Conservation (phyloP, 2,329 filamentous ascomycete genomes). For the Ophiocordyceps camponoti-floridani region DNA sequence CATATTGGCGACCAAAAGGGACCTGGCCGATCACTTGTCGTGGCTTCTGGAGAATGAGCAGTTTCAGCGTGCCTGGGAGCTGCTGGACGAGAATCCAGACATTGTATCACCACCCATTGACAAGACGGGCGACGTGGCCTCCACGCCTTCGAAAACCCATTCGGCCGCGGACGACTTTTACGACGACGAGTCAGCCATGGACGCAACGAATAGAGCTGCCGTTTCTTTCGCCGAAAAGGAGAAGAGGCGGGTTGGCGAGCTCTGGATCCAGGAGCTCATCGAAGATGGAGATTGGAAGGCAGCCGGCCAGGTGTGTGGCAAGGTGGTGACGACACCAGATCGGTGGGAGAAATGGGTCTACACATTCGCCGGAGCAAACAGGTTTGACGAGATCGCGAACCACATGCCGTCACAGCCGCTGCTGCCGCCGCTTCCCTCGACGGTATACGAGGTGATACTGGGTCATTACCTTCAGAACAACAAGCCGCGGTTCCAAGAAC, state of each 20-base stretch:
- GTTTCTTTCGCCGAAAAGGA: constrained; percentile 63
- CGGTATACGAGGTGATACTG: constrained; percentile 77
- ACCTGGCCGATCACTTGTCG: constrained; percentile 64
- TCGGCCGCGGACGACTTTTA: constrained; percentile 45
- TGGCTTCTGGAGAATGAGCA: constrained; percentile 74
- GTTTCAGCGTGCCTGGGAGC: constrained; percentile 74
- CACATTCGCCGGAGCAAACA: constrained; percentile 71
- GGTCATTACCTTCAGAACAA: constrained; percentile 75
- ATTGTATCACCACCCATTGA: constrained; percentile 29
- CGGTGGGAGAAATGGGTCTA: constrained; percentile 95
- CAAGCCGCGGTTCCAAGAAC: constrained; percentile 54
- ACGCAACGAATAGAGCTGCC: constrained; percentile 36
- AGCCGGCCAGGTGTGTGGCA: constrained; percentile 67
- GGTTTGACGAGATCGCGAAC: constrained; percentile 76
- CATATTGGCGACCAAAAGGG: constrained; percentile 76
- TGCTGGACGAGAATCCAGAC: constrained; percentile 78
- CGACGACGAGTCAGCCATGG: constrained; percentile 43
- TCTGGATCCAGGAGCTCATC: constrained; percentile 82
- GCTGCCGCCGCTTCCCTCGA: constrained; percentile 58
- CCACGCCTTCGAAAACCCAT: constrained; percentile 22
- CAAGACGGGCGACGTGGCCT: constrained; percentile 18
- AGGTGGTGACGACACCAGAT: constrained; percentile 60
- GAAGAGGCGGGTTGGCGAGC: constrained; percentile 76
- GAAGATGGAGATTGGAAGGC: constrained; percentile 54
- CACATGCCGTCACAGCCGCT: constrained; percentile 66